Base-by-base conservation (phyloP, 2,329 filamentous ascomycete genomes). In the Paramyrothecium roridum region DNA sequence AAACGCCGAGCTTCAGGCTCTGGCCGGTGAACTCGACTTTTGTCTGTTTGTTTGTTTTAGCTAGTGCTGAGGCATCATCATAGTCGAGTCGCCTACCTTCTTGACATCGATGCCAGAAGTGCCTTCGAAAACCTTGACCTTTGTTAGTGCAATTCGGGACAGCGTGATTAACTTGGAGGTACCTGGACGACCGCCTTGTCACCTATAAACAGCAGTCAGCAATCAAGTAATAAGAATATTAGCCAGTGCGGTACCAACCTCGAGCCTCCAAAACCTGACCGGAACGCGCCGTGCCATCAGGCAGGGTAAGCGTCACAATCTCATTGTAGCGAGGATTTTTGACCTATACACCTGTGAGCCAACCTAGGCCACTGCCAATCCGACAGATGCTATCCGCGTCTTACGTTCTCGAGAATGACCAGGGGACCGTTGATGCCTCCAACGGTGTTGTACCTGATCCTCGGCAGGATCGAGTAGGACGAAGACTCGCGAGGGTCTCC, bases 311-410 rank as follows among this genome's bases (percentile, higher is more conserved):
- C 60, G 89, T 92, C 63, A 99, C 95, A 73, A 99, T 99, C 79
- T 99, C 95, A 77, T 97, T 98, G 83, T 90, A 99, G 72, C 87
- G 84, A 61, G 95, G 95, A 75, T 92, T 96, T 88, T 99, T 99
- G 81, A 99, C 91, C 90, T 96, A 70, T 52, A 52, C 56, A n/a
- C n/a, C n/a, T 19, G 54, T 59, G 59, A 10, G 26, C 70, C 60
- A 71, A 66, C 62, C 55, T 54, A 56, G 30, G 22, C 52, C 33
- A 19, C 45, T 34, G 22, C 46, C 49, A 52, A 58, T 52, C 22
- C 26, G 45, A 46, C 45, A 13, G 45, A 48, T 12, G 34, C 43
- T 46, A 8, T 30, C 13, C 17, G 8, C 40, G 11, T 34, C 68
- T 48, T 75, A 96, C 93, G 84, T 96, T 96, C 73, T 98, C 95